Evolutionary conservation across 2,329 filamentous ascomycete genomes (phyloP).

Genomic region (Elsinoe fawcettii): DNA sequence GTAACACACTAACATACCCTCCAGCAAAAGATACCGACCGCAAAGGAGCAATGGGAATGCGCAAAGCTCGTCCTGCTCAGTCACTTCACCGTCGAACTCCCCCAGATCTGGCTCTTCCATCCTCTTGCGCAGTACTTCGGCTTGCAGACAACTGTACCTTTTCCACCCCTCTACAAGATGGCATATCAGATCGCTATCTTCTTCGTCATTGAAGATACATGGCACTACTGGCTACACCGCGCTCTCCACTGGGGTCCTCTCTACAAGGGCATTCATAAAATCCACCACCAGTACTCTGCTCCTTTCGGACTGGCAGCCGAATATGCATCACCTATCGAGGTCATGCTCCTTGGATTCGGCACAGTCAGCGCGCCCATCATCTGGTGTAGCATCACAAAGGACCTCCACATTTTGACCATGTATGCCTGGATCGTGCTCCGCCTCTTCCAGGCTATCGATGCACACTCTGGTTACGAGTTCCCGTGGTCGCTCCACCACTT

Average conservation of each 20-base stretch:
- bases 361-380: constrained; percentile 74
- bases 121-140: constrained; percentile 90
- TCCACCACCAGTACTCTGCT: constrained; percentile 97
- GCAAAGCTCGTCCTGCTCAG: constrained; percentile 85
- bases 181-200: constrained; percentile 85
- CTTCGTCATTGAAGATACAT: constrained; percentile 92
- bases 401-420: constrained; percentile 95
- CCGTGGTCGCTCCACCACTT: constrained; percentile 95
- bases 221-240: constrained; percentile 98
- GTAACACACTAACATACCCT: constrained; percentile 17
- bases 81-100: constrained; percentile 96
- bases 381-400: constrained; percentile 72
- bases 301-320: constrained; percentile 94
- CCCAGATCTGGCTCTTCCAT: constrained; percentile 98
- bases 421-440: constrained; percentile 91
- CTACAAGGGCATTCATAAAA: constrained; percentile 96
- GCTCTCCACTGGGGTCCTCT: constrained; percentile 87
- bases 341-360: constrained; percentile 86
- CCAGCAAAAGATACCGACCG: constrained; percentile 78
- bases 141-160: constrained; percentile 79
- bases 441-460: constrained; percentile 94
- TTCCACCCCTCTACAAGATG: constrained; percentile 79
- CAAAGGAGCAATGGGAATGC: constrained; percentile 89
- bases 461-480: constrained; percentile 97
- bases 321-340: constrained; percentile 95